Conservation (phyloP, 345 rosid species). For the Ceriops decandra region DNA sequence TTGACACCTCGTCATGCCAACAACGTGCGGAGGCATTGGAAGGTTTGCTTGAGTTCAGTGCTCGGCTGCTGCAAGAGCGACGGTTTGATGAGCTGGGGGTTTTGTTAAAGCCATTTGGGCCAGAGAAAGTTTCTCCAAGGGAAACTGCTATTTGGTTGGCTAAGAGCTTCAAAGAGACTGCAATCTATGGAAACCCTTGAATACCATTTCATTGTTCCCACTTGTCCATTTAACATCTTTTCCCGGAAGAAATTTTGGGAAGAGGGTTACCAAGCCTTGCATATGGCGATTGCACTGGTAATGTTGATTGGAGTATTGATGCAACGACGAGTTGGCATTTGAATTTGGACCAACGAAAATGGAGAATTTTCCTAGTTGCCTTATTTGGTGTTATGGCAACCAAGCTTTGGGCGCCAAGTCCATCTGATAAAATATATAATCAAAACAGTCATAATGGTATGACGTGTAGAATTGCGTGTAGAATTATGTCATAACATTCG, state of each 20-base stretch:
- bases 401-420: not conserved
- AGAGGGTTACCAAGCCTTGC: not conserved
- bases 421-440: no score
- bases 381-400: not conserved
- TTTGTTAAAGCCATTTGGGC: constrained; percentile 26
- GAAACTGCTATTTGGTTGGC: constrained; percentile 34
- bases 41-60: constrained; percentile 28
- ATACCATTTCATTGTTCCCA: not conserved
- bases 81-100: constrained; percentile 25
- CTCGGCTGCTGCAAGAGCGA: constrained; percentile 23
- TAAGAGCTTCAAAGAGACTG: constrained; percentile 30
- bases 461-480: no score
- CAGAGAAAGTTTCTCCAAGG: constrained; percentile 27
- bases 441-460: no score
- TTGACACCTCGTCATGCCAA: constrained; percentile 27
- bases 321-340: no score
- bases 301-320: no score
- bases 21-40: constrained; percentile 31
- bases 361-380: no score
- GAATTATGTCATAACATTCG: no score
- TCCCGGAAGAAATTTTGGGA: not conserved
- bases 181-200: not conserved
- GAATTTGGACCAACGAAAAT: no score
- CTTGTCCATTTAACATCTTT: not conserved
- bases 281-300: constrained; percentile 1